These are phyloP conservation scores for Chytridium lagenaria DNA, from an alignment of 371 early-diverging fungal species.

Conservation along the genomic window DNA sequence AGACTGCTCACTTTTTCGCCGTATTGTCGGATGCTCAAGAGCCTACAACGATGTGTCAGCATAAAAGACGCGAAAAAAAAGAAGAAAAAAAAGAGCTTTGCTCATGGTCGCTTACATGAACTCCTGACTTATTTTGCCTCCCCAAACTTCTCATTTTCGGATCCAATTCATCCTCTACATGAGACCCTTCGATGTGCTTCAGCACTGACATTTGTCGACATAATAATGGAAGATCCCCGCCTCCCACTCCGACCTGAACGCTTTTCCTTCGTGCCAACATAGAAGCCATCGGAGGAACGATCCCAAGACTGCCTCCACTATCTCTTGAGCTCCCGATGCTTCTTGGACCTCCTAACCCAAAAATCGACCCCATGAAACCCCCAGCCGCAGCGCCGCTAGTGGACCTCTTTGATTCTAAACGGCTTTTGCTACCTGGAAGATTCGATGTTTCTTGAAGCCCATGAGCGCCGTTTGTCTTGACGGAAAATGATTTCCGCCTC, in stretches of 20 bases:
- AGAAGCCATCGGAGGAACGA: not conserved
- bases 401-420: too few species aligned
- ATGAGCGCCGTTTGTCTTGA: too few species aligned
- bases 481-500: too few species aligned
- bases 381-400: too few species aligned
- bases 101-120: too few species aligned
- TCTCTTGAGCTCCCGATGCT: not conserved
- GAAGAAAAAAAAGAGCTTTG: not conserved
- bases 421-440: not conserved
- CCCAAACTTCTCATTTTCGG: not conserved
- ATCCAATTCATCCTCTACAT: not conserved
- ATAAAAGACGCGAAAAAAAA: not conserved
- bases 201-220: not conserved
- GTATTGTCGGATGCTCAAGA: too few species aligned
- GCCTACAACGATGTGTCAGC: not conserved
- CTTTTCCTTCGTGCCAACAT: not conserved
- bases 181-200: not conserved
- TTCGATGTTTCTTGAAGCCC: not conserved
- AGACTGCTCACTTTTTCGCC: too few species aligned
- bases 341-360: not conserved
- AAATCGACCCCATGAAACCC: not conserved
- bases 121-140: not conserved
- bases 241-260: constrained; percentile 1
- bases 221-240: not conserved
- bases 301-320: not conserved